A percentile compares a stretch with the other conserved stretches of the same genome.
phyloP scores from a whole-genome alignment of 495 filamentous ascomycete genomes.

The Talaromyces borbonicus region DNA sequence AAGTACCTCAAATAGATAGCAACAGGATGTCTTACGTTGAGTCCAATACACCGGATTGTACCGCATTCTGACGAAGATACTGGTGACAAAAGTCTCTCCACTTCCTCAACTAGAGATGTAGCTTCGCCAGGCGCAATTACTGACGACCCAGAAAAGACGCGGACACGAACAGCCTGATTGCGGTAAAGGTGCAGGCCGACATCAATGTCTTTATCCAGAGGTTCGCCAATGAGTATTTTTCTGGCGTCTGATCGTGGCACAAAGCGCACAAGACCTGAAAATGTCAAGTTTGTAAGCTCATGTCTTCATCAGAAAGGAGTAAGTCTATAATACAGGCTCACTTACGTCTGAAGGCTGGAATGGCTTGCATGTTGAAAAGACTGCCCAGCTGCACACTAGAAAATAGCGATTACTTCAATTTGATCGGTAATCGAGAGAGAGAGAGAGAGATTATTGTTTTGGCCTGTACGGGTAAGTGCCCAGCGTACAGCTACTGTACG shows the following conservation, averaged over 20 bases:
- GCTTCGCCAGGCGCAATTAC: conserved; percentile 40
- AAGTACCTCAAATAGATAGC: neutral
- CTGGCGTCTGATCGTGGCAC: conserved; percentile 40
- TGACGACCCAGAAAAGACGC: conserved; percentile 45
- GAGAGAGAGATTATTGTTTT: too few species aligned
- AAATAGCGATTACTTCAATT: too few species aligned
- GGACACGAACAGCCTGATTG: conserved; percentile 44
- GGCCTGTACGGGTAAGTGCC: too few species aligned
- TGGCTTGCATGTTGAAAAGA: too few species aligned
- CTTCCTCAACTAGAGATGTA: conserved; percentile 38
- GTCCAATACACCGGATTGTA: conserved; percentile 59
- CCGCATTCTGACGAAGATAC: conserved; percentile 35
- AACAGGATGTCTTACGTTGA: conserved; percentile 47
- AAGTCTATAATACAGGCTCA: too few species aligned
- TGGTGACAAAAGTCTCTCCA: conserved; percentile 46
- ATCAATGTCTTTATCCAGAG: conserved; percentile 40
- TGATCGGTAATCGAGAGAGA: too few species aligned
- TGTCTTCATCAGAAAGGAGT: too few species aligned
- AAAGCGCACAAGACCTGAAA: conserved; percentile 51
- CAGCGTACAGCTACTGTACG: too few species aligned
- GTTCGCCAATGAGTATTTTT: conserved; percentile 48
- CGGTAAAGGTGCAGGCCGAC: conserved; percentile 45
- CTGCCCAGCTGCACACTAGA: too few species aligned
- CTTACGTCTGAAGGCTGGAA: too few species aligned
- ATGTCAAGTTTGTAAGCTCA: too few species aligned